Evolutionary conservation across 1,139 yeast genomes (phyloP), one percentile per base, ranked within the genome.

Genomic region (Ashbya aceris): DNA sequence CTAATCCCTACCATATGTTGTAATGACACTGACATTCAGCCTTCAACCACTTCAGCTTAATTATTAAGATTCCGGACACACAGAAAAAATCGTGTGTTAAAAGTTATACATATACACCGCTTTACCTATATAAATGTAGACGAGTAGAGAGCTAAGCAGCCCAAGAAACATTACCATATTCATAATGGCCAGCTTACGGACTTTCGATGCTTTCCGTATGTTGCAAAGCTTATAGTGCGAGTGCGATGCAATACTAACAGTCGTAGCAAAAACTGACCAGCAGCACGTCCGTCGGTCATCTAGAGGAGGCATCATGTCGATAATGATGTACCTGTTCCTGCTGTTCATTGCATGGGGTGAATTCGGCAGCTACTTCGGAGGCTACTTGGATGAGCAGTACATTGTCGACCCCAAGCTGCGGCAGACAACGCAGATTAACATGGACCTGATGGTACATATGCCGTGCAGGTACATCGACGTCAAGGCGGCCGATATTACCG

Each of bases 151-250:
- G 6, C 23, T 17, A 17, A 17, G 23, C 11, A 29, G 31, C 31
- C 13, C 13, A 29, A 12, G 13, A 29, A 29, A 29, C 31, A 29
- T 6, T 29, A 12, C 31, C 13, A 29, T 29, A 10, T 20, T 34
- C 11, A 34, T 23, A 10, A 55, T 59, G 63, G 60, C 64, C 11
- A 62, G 60, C 46, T 52, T 82, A 40, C 69, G 75, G 53, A 73
- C 87, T 7, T 85, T 86, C 62, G 96, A 86, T 68, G 96, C 96
- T 30, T 86, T 86, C 55, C 89, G 78, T 73, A 68, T 48, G 77
- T 67, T 38, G 38, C 23, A 29, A 30, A 40, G 31, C 5, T n/a
- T 29, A 29, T 29, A n/a, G 47, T 43, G 43, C 44, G 43, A 26
- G 31, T 33, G 26, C 9, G 27, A 12, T 28, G 9, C 13, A 36